Conservation (phyloP, 2,329 filamentous ascomycete species). For the Cryoendolithus antarcticus region DNA sequence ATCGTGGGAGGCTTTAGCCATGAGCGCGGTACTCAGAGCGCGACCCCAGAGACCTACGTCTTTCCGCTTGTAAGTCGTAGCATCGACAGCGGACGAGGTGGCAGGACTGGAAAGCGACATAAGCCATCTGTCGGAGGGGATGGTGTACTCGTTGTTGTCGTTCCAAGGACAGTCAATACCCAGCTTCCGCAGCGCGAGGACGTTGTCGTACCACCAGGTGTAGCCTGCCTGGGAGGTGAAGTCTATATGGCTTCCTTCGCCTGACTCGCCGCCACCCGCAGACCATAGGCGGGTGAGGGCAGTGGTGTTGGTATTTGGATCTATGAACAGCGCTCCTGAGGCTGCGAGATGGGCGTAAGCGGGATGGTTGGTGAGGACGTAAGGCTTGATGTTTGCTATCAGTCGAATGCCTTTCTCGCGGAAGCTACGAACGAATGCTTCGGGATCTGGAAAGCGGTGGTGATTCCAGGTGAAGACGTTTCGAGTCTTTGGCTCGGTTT, state of each 20-base stretch:
- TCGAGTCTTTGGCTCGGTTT: slow-evolving; percentile 54
- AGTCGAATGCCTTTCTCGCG: slow-evolving; percentile 54
- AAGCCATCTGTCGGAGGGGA: slow-evolving; percentile 54
- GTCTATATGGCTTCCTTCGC: slow-evolving; percentile 59
- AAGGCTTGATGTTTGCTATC: slow-evolving; percentile 62
- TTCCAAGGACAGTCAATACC: slow-evolving; percentile 70
- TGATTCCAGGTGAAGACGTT: slow-evolving; percentile 63
- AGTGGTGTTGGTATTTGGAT: slow-evolving; percentile 35
- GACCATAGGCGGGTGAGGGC: slow-evolving; percentile 58
- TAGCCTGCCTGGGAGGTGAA: slow-evolving; percentile 57
- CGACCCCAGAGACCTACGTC: slow-evolving; percentile 58
- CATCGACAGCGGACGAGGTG: slow-evolving; percentile 20
- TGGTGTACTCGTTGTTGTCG: slow-evolving; percentile 65
- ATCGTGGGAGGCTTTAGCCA: slow-evolving; percentile 59
- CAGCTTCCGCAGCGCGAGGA: slow-evolving; percentile 46
- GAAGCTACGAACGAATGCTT: slow-evolving; percentile 49
- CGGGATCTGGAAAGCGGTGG: slow-evolving; percentile 57
- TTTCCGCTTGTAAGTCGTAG: slow-evolving; percentile 27
- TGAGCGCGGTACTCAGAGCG: slow-evolving; percentile 56
- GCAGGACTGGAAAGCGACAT: slow-evolving; percentile 40
- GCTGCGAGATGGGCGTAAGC: slow-evolving; percentile 50
- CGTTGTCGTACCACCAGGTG: slow-evolving; percentile 62
- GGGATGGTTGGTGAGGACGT: slow-evolving; percentile 54
- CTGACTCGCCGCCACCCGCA: slow-evolving; percentile 57
- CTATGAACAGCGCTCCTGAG: slow-evolving; percentile 50